These are phyloP conservation scores for Mentha longifolia DNA, from an alignment of 257 asterid genomes.

Conservation along the genomic window DNA sequence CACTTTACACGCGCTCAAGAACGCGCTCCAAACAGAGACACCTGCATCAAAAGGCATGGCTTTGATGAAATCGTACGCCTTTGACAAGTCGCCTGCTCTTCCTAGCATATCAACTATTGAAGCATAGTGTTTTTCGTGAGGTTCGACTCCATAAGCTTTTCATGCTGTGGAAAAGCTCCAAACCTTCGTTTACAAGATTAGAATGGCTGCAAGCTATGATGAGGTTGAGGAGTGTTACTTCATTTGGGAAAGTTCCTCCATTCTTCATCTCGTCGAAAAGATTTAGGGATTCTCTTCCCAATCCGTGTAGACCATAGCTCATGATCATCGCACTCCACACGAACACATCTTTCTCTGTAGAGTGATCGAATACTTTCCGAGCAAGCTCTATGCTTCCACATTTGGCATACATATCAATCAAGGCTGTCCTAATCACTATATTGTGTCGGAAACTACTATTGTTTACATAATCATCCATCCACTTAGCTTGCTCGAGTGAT, in stretches of 20 bases:
- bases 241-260: conserved; percentile 48
- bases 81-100: conserved; percentile 53
- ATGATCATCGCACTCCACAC: conserved; percentile 72
- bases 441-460: conserved; percentile 40
- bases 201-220: conserved; percentile 70
- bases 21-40: conserved; percentile 73
- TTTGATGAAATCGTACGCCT: conserved; percentile 51
- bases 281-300: conserved; percentile 55
- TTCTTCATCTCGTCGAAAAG: conserved; percentile 57
- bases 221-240: conserved; percentile 63
- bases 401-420: conserved; percentile 70
- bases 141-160: conserved; percentile 44
- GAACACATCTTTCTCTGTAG: conserved; percentile 49
- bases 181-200: conserved; percentile 63
- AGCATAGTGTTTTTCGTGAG: conserved; percentile 57
- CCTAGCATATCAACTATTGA: conserved; percentile 63
- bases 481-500: conserved; percentile 61
- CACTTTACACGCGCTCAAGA: conserved; percentile 60
- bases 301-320: conserved; percentile 63
- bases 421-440: conserved; percentile 45
- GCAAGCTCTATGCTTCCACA: conserved; percentile 68
- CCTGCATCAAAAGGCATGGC: conserved; percentile 56
- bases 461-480: conserved; percentile 48
- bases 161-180: conserved; percentile 62
- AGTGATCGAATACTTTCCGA: conserved; percentile 49